Evolutionary conservation across 805 yeast genomes (phyloP).

Genomic region (Alloascoidea africana): DNA sequence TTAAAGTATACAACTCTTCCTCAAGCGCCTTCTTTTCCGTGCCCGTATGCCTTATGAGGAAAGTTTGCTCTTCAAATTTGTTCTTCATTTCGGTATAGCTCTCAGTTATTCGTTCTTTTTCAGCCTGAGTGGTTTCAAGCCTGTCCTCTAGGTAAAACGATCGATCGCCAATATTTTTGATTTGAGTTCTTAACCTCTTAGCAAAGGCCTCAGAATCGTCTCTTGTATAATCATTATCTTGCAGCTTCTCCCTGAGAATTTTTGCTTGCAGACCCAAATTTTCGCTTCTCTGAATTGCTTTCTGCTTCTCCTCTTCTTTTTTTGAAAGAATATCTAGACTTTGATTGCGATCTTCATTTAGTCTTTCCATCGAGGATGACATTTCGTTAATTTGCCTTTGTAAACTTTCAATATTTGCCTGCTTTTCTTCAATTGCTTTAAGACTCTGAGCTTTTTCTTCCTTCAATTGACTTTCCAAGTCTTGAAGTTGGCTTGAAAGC

Average conservation of each 20-base stretch:
- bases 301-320: conserved; percentile 13
- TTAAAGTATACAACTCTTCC: conserved; percentile 10
- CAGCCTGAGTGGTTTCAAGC: conserved; percentile 12
- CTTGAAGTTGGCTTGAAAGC: conserved; percentile 5
- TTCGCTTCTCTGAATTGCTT: conserved; percentile 9
- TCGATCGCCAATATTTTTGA: background rate
- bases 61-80: conserved; percentile 32
- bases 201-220: background rate
- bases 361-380: conserved; percentile 9
- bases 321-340: conserved; percentile 11
- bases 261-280: conserved; percentile 11
- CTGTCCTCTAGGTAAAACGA: conserved; percentile 9
- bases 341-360: background rate
- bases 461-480: background rate
- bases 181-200: background rate
- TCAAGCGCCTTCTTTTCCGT: conserved; percentile 9
- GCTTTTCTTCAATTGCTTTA: conserved; percentile 10
- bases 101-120: conserved; percentile 13
- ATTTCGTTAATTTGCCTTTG: conserved; percentile 14
- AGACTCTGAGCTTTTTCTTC: conserved; percentile 3
- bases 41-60: background rate
- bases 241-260: background rate
- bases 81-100: conserved; percentile 34
- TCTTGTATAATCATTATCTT: background rate
- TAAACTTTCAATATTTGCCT: conserved; percentile 15